Evolutionary conservation across 257 asterid species (phyloP).

Genomic region (Craterostigma plantagineum): DNA sequence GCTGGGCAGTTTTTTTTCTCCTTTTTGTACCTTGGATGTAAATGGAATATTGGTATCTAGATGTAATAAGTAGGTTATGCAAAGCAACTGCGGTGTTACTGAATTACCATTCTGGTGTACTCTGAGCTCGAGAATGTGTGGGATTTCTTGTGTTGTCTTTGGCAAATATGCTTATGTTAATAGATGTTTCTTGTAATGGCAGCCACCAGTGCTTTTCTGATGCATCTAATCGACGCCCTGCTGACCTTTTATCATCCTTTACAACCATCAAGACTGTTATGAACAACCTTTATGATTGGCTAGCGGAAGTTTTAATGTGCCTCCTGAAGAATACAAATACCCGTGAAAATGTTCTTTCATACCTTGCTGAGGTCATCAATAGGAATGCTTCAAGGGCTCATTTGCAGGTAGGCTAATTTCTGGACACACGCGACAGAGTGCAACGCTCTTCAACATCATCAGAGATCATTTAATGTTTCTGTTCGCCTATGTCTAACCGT

Average conservation of each 20-base stretch:
- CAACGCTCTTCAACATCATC: conserved; percentile 2
- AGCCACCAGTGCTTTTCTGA: conserved; percentile 92
- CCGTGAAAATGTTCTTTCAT: conserved; percentile 75
- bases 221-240: conserved; percentile 65
- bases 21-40: too few relatives aligned
- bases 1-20: conserved; percentile 1
- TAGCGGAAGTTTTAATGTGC: conserved; percentile 58
- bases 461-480: neutral
- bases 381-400: conserved; percentile 82
- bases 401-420: conserved; percentile 37
- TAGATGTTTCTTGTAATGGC: conserved; percentile 15
- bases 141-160: neutral
- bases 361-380: conserved; percentile 81
- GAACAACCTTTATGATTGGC: conserved; percentile 69
- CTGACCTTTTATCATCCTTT: conserved; percentile 84
- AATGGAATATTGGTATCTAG: too few relatives aligned
- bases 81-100: neutral
- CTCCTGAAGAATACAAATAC: conserved; percentile 67
- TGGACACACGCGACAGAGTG: neutral
- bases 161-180: conserved; percentile 9
- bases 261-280: conserved; percentile 77
- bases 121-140: neutral
- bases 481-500: conserved; percentile 3
- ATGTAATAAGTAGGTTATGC: too few relatives aligned
- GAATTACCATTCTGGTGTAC: neutral